phyloP scores from a whole-genome alignment of 2,329 filamentous ascomycete genomes.

The Aspergillus pseudoviridinutans region DNA sequence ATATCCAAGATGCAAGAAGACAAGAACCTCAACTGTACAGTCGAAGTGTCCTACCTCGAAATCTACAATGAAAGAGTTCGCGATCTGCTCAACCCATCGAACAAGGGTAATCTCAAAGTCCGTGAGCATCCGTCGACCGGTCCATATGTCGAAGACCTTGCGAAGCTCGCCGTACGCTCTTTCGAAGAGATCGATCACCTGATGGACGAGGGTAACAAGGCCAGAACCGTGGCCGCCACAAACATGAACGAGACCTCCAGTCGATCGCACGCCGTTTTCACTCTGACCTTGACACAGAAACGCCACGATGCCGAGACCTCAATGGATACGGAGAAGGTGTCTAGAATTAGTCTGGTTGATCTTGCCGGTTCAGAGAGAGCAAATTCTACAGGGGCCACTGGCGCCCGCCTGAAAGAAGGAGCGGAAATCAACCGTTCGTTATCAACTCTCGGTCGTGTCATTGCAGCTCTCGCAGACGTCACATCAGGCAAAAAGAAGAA shows the following conservation, averaged over 20 bases:
- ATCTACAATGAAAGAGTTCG: conserved; percentile 98
- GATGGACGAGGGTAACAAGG: conserved; percentile 99
- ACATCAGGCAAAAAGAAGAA: conserved; percentile 77
- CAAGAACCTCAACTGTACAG: conserved; percentile 77
- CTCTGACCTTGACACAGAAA: conserved; percentile 91
- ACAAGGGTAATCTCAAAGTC: conserved; percentile 94
- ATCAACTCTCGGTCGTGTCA: conserved; percentile 94
- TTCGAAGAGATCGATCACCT: conserved; percentile 95
- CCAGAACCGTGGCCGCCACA: conserved; percentile 91
- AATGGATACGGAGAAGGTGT: conserved; percentile 96
- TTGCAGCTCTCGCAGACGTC: conserved; percentile 88
- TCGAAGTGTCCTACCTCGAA: conserved; percentile 97
- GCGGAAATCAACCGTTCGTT: conserved; percentile 97
- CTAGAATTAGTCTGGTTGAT: conserved; percentile 97
- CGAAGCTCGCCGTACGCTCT: conserved; percentile 87
- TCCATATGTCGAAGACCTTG: conserved; percentile 95
- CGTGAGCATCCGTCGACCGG: conserved; percentile 96
- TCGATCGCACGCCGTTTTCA: conserved; percentile 97
- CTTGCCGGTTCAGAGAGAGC: conserved; percentile 95
- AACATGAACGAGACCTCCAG: conserved; percentile 99
- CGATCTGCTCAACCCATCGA: conserved; percentile 90
- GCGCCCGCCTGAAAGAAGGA: conserved; percentile 91
- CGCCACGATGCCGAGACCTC: conserved; percentile 85
- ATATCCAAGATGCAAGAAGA: conserved; percentile 71
- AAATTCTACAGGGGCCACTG: conserved; percentile 93